phyloP scores from a whole-genome alignment of 2,329 filamentous ascomycete species.

The Fusarium sp. region DNA sequence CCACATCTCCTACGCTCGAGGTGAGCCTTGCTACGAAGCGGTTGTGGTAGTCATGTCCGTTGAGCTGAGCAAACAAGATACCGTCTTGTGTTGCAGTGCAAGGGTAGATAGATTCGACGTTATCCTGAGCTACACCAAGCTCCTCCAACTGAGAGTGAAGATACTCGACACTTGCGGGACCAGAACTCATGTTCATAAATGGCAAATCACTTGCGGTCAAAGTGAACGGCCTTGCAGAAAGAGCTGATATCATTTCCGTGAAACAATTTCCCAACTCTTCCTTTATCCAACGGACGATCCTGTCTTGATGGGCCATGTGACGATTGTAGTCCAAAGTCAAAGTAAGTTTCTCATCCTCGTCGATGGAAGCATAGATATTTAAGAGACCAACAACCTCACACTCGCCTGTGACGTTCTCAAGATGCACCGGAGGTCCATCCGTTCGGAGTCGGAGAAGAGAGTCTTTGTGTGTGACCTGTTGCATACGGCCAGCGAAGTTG shows the following conservation, averaged over 20 bases:
- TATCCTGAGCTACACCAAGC: not conserved
- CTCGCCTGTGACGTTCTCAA: not conserved
- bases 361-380: not conserved
- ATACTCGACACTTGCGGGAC: not conserved
- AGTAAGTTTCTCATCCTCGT: not conserved
- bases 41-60: not conserved
- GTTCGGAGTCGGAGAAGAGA: not conserved
- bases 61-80: not conserved
- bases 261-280: not conserved
- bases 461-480: not conserved
- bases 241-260: not conserved
- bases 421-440: not conserved
- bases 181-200: not conserved
- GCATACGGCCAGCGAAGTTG: constrained; percentile 2
- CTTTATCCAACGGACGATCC: not conserved
- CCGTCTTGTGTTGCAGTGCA: not conserved
- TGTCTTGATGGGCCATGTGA: not conserved
- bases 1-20: not conserved
- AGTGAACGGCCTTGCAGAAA: not conserved
- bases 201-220: not conserved
- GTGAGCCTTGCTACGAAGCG: not conserved
- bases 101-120: not conserved
- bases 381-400: not conserved
- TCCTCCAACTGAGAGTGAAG: not conserved
- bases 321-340: not conserved